phyloP scores from a whole-genome alignment of 148 eudicot genomes.

The Rhododendron ferrugineum region DNA sequence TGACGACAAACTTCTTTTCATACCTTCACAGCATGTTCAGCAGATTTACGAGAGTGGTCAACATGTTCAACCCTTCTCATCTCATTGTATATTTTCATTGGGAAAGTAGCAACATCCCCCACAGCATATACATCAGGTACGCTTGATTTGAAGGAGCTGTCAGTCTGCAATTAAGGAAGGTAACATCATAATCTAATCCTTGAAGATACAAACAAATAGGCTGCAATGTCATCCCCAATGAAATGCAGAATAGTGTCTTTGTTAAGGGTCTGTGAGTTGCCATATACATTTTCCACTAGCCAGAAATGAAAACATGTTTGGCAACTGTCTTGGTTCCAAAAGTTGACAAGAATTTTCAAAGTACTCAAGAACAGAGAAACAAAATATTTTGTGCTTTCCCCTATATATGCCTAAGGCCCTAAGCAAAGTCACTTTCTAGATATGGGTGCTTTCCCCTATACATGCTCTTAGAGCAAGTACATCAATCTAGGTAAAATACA shows the following conservation, averaged over 20 bases:
- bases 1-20: neutral
- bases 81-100: conserved; percentile 82
- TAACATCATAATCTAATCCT: conserved; percentile 9
- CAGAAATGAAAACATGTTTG: neutral
- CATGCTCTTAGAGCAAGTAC: too few species aligned
- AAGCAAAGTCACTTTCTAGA: neutral
- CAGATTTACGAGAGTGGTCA: conserved; percentile 96
- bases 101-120: conserved; percentile 97
- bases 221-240: neutral
- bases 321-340: neutral
- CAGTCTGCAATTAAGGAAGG: conserved; percentile 57
- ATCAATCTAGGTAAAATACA: too few species aligned
- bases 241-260: neutral
- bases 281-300: neutral
- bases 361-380: neutral
- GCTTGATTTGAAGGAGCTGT: conserved; percentile 82
- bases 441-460: too few species aligned
- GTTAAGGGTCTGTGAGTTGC: neutral
- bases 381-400: neutral
- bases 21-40: conserved; percentile 99
- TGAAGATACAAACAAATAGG: neutral
- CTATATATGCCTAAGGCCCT: neutral
- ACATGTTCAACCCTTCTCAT: conserved; percentile 94
- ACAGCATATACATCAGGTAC: conserved; percentile 87
- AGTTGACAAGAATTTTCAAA: neutral